Percentiles rank a stretch among this genome's conserved stretches.
Conservation (phyloP, 345 rosid species). For the Corymbia maculata region DNA sequence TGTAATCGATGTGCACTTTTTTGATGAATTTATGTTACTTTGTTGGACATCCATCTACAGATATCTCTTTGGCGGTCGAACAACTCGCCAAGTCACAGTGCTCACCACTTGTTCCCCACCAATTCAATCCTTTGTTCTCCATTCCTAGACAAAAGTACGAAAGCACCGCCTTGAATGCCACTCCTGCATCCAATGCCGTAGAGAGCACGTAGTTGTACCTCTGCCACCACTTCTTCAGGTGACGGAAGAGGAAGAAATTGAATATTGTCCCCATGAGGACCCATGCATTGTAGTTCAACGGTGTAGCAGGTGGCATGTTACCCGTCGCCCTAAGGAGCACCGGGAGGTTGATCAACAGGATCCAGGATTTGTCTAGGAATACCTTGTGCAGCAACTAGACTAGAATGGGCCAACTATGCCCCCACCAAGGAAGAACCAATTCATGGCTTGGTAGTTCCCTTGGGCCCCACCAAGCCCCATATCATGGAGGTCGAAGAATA, state of each 20-base stretch:
- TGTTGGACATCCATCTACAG: constrained; percentile 2
- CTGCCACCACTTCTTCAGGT: constrained; percentile 75
- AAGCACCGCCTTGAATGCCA: not conserved
- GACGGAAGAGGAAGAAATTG: constrained; percentile 63
- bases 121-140: not conserved
- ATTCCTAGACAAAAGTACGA: not conserved
- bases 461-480: constrained; percentile 72
- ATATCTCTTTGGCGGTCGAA: constrained; percentile 1
- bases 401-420: constrained; percentile 67
- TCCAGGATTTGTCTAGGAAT: constrained; percentile 77
- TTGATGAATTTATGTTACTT: not conserved
- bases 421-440: constrained; percentile 81
- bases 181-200: constrained; percentile 2
- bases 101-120: constrained; percentile 1
- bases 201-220: constrained; percentile 34
- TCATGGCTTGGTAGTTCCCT: constrained; percentile 64
- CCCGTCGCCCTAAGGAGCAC: constrained; percentile 78
- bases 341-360: constrained; percentile 71
- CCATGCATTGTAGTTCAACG: constrained; percentile 67
- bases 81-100: not conserved
- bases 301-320: constrained; percentile 67
- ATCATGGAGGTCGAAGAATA: constrained; percentile 83
- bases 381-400: constrained; percentile 63
- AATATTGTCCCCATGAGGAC: constrained; percentile 62
- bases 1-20: not conserved